Conservation (phyloP, 116 monocot species). For the Papilionanthe hybrid region DNA sequence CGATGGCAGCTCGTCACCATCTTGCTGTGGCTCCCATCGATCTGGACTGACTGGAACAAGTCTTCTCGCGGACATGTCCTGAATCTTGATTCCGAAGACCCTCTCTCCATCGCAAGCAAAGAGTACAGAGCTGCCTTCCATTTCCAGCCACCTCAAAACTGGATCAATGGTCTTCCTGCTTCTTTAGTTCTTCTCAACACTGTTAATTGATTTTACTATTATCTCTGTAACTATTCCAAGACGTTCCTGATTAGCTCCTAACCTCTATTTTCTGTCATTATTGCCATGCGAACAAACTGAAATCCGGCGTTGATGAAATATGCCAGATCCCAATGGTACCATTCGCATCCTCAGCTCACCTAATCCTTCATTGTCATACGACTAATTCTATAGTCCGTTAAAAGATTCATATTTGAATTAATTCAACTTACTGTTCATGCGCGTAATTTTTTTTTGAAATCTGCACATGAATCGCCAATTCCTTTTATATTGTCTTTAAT, state of each 20-base stretch:
- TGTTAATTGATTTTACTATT: neutral
- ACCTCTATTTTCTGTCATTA: neutral
- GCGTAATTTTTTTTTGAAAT: no score
- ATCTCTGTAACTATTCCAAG: neutral
- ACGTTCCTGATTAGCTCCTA: neutral
- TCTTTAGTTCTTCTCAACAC: neutral
- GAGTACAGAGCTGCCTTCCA: slow-evolving; percentile 41
- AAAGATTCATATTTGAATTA: no score
- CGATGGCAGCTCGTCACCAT: neutral
- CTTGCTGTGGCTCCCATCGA: neutral
- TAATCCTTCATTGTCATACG: neutral
- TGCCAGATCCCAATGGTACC: slow-evolving; percentile 32
- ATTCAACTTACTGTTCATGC: no score
- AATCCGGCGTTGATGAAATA: neutral
- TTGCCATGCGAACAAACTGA: neutral
- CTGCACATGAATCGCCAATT: no score
- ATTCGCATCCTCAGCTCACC: neutral
- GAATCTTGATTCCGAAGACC: slow-evolving; percentile 6
- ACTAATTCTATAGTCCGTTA: no score
- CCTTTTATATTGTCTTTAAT: no score
- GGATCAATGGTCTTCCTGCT: slow-evolving; percentile 31
- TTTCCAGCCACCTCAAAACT: slow-evolving; percentile 50
- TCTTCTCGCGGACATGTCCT: neutral
- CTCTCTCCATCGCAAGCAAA: slow-evolving; percentile 1
- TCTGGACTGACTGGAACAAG: neutral